phyloP scores from a whole-genome alignment of 2,329 filamentous ascomycete species.

The Aschersonia sp. region DNA sequence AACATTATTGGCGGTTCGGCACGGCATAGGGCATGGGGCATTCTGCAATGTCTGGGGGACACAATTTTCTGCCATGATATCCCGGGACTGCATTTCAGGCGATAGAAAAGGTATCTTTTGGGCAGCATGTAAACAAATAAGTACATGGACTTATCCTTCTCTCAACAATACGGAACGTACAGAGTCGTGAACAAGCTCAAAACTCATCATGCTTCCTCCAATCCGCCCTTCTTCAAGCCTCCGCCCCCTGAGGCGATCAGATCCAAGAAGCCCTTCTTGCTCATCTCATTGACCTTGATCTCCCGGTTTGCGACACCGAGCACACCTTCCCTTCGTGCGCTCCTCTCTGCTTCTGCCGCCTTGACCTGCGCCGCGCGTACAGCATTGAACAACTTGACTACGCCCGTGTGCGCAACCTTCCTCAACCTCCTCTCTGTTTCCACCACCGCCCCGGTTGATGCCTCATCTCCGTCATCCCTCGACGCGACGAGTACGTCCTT shows the following conservation, averaged over 20 bases:
- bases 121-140: background rate
- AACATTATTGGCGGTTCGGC: too few species aligned
- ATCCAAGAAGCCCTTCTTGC: conserved; percentile 90
- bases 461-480: conserved; percentile 30
- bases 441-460: conserved; percentile 37
- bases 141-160: background rate
- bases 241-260: conserved; percentile 58
- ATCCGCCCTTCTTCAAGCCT: conserved; percentile 39
- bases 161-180: background rate
- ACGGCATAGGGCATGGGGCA: background rate
- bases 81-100: conserved; percentile 4
- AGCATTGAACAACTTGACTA: conserved; percentile 92
- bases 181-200: background rate
- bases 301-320: conserved; percentile 68
- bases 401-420: conserved; percentile 83
- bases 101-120: conserved; percentile 1
- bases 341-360: conserved; percentile 61
- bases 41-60: background rate
- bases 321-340: conserved; percentile 54
- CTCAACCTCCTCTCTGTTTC: conserved; percentile 67
- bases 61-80: background rate
- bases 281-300: conserved; percentile 89
- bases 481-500: conserved; percentile 65
- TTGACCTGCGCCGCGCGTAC: conserved; percentile 86
- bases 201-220: conserved; percentile 33